A percentile compares a stretch with the other conserved stretches of the same genome.
phyloP scores from a whole-genome alignment of 441 rosid species.

The Adansonia madagascariensis region DNA sequence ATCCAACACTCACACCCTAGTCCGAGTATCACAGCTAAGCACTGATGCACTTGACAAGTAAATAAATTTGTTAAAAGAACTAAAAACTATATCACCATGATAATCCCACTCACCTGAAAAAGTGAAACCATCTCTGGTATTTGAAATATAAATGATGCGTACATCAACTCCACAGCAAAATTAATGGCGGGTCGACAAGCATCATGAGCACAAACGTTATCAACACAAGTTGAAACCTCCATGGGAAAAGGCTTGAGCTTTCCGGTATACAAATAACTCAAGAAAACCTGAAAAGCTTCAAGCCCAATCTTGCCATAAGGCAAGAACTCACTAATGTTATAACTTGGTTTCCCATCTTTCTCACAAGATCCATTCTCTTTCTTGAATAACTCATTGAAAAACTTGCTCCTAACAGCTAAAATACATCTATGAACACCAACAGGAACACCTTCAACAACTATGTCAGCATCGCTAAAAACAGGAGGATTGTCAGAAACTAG shows the following conservation, averaged over 20 bases:
- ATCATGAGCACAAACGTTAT: conserved; percentile 66
- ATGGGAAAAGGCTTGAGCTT: conserved; percentile 62
- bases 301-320: conserved; percentile 65
- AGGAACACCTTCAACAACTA: conserved; percentile 54
- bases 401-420: conserved; percentile 78
- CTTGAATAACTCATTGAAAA: conserved; percentile 63
- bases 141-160: conserved; percentile 73
- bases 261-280: conserved; percentile 79
- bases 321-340: conserved; percentile 56
- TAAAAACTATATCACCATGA: neutral
- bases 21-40: too few species aligned
- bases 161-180: conserved; percentile 82
- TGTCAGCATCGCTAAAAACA: conserved; percentile 73
- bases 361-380: conserved; percentile 44
- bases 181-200: conserved; percentile 81
- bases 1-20: too few species aligned
- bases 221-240: conserved; percentile 87
- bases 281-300: conserved; percentile 70
- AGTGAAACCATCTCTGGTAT: conserved; percentile 74
- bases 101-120: conserved; percentile 59
- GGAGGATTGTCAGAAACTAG: conserved; percentile 52
- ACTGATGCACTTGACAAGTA: neutral
- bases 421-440: conserved; percentile 82
- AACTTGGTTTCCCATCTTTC: conserved; percentile 61
- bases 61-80: neutral